Evolutionary conservation across 306 rosid species (phyloP), one percentile per base, ranked within the genome.

Genomic region (Rosa persica): DNA sequence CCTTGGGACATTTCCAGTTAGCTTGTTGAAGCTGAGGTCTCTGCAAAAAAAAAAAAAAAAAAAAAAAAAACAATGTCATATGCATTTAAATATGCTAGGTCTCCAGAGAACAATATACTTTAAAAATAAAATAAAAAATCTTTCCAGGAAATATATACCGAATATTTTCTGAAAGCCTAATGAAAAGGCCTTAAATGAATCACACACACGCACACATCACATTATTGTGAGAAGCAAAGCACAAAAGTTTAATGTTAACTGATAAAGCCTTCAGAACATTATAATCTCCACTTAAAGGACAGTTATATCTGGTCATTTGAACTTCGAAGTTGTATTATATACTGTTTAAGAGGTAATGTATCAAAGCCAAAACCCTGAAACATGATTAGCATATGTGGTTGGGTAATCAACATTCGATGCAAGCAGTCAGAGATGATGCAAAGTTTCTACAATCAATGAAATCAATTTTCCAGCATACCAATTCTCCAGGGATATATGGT

Each of bases 1-100:
- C 12, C n/a, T 61, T 4, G 96, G 96, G 74, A 94, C 86, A 64
- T 7, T 72, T 30, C 94, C 98, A 51, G 79, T 87, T 78, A 92
- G 70, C 61, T 84, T 85, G 86, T 94, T 94, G 71, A 86, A 90
- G 85, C 98, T 89, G 73, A 94, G 90, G 79, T 94, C 98, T 83
- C 97, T 94, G 94, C 72, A 84, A 67, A 40, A 3, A 30, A 30
- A 30, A 3, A 30, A 30, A 30, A 3, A n/a, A n/a, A 84, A 67
- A 40, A 3, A 84, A 67, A 40, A 3, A 30, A 30, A 30, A 3
- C 22, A 44, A 25, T 43, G 16, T 61, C 67, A 61, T 25, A 27
- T 61, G 39, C 20, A 25, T 23, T 61, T 61, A 0, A n/a, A 57
- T 46, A 46, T 30, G 36, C 2, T 2, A 30, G 36, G 3, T 30